A percentile compares a stretch with the other conserved stretches of the same genome.
These are phyloP conservation scores for Penicillium chermesinum DNA, from an alignment of 495 filamentous ascomycete species.

Conservation along the genomic window DNA sequence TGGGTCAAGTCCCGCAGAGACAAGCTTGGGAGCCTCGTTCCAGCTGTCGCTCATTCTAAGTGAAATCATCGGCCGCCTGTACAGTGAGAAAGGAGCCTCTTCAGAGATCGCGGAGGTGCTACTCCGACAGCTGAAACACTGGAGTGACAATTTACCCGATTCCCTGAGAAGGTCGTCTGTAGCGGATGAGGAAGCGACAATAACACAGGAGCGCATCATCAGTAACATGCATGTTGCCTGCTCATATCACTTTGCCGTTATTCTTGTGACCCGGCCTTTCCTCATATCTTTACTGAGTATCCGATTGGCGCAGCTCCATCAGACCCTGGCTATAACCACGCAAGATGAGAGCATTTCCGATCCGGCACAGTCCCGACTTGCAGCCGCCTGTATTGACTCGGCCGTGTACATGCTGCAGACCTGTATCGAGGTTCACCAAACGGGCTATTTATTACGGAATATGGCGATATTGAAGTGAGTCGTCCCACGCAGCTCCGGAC, in stretches of 20 bases:
- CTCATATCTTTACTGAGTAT: conserved; percentile 34
- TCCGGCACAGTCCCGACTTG: conserved; percentile 29
- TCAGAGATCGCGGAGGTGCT: conserved; percentile 30
- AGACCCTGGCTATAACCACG: conserved; percentile 12
- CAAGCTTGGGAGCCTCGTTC: conserved; percentile 31
- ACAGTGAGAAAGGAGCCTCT: conserved; percentile 29
- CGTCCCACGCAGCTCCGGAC: neutral
- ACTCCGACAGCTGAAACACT: conserved; percentile 29
- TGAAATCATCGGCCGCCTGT: conserved; percentile 30
- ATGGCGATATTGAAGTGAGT: conserved; percentile 37
- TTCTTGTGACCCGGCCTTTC: conserved; percentile 39
- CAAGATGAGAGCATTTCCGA: conserved; percentile 14
- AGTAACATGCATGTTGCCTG: conserved; percentile 39
- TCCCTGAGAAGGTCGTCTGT: conserved; percentile 20
- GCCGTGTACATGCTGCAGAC: conserved; percentile 41
- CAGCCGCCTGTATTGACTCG: conserved; percentile 35
- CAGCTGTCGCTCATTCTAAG: conserved; percentile 31
- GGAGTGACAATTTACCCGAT: conserved; percentile 30
- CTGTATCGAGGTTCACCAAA: conserved; percentile 32
- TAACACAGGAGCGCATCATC: conserved; percentile 27
- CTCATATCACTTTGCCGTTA: conserved; percentile 40
- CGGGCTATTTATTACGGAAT: conserved; percentile 28
- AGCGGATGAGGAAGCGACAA: conserved; percentile 14
- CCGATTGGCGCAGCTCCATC: conserved; percentile 31
- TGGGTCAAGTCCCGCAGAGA: conserved; percentile 4